Evolutionary conservation across 2,329 filamentous ascomycete species (phyloP), one percentile per base, ranked within the genome.

Genomic region (Parastagonospora avenae): DNA sequence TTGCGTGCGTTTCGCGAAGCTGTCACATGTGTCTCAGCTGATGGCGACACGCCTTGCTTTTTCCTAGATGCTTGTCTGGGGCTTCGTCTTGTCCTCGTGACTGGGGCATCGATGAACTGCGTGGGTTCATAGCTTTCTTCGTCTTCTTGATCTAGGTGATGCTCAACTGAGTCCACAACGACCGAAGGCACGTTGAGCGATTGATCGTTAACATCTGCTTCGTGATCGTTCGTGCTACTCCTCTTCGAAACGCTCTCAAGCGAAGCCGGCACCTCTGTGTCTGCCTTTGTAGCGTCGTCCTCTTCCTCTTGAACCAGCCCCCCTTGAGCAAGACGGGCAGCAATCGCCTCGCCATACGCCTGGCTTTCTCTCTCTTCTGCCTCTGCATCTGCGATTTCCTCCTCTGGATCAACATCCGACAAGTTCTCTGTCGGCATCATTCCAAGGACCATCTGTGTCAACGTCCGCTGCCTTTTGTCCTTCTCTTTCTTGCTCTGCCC

Each of bases 391-490:
- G 49, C 54, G n/a, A 56, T 29, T 16, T 45, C 48, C n/a, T 60
- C 61, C 5, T 60, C 52, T 9, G 52, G 7, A 10, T 68, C 60
- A 4, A 62, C 62, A 32, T 66, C 60, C 1, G 63, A 64, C 31
- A 52, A 42, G 12, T 36, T 52, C 38, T 40, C 63, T 33, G 60
- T 15, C 2, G 55, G 41, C 8, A 45, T 57, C 51, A 70, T 57
- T 1, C 64, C 59, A 14, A 64, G 66, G 14, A 73, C 54, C 68
- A 73, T 73, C 36, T 73, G 70, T 8, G 70, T 73, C 45, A 73
- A 55, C 1, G 70, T 73, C 11, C 59, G 60, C 42, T 73, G 70
- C 42, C 62, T 57, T 15, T 43, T 42, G 44, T 66, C 62, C 14
- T 57, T 60, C 14, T 33, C 51, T 14, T 37, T 50, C n/a, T 47